These are phyloP conservation scores for Phytophthora citricola DNA, from an alignment of 352 stramenopile genomes.

Conservation along the genomic window DNA sequence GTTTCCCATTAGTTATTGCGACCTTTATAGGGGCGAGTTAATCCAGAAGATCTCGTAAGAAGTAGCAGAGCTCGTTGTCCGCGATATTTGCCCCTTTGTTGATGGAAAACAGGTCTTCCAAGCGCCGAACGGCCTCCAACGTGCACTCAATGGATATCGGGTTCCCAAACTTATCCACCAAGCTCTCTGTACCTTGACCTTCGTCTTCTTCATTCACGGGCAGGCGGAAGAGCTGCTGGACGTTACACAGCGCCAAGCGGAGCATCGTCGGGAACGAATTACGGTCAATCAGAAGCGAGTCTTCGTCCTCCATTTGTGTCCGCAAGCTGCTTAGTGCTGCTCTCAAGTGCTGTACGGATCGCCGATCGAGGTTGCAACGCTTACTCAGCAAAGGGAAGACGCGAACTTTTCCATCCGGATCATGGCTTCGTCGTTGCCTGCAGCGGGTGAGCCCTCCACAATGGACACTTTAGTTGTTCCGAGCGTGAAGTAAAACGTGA, in stretches of 20 bases:
- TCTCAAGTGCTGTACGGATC: conserved; percentile 39
- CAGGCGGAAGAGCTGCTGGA: conserved; percentile 53
- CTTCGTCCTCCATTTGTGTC: conserved; percentile 69
- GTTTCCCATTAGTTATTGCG: neutral
- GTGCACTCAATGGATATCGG: conserved; percentile 51
- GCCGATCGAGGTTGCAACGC: conserved; percentile 37
- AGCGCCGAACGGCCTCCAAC: conserved; percentile 46
- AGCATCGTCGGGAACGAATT: conserved; percentile 39
- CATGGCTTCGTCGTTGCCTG: conserved; percentile 28
- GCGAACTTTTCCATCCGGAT: conserved; percentile 57
- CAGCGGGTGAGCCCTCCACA: conserved; percentile 13
- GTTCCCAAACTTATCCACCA: conserved; percentile 59
- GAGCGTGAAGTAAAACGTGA: conserved; percentile 71
- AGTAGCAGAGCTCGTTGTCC: conserved; percentile 78
- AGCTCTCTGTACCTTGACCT: neutral
- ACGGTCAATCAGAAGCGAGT: conserved; percentile 61
- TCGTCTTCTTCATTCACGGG: neutral
- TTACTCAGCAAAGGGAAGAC: conserved; percentile 59
- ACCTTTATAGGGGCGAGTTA: conserved; percentile 16
- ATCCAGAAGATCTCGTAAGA: conserved; percentile 73
- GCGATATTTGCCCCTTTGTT: conserved; percentile 42
- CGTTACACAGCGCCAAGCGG: conserved; percentile 28
- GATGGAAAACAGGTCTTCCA: conserved; percentile 65
- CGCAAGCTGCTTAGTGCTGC: conserved; percentile 50
- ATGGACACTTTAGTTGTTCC: conserved; percentile 56